These are phyloP conservation scores for Staphylotrichum tortipilum DNA, from an alignment of 495 filamentous ascomycete species.

Conservation along the genomic window DNA sequence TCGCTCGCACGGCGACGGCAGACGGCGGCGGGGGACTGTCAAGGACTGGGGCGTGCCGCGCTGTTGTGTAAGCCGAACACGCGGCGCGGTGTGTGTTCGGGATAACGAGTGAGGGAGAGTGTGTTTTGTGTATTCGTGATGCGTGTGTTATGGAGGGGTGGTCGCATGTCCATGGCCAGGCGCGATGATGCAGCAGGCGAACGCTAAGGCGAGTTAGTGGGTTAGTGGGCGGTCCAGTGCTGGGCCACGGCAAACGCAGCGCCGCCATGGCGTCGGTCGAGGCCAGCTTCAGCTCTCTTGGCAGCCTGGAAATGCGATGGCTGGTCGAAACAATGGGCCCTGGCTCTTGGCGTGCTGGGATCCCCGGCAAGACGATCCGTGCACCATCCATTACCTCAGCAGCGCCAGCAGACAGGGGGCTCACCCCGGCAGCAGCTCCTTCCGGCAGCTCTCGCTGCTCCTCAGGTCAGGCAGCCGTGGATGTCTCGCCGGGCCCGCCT, in stretches of 20 bases:
- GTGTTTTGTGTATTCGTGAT: no score
- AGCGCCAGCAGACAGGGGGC: not conserved
- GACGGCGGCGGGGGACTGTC: conserved; percentile 17
- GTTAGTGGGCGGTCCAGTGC: no score
- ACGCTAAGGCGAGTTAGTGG: no score
- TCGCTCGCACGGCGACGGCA: conserved; percentile 2
- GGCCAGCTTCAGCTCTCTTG: not conserved
- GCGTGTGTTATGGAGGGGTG: conserved; percentile 10
- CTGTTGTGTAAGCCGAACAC: conserved; percentile 17
- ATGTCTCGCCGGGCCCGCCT: no score
- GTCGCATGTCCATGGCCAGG: conserved; percentile 22
- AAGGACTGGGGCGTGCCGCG: conserved; percentile 2
- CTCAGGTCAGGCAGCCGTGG: no score
- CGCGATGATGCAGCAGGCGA: no score
- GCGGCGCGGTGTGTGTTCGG: not conserved
- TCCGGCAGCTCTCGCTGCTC: not conserved
- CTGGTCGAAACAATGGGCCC: conserved; percentile 1
- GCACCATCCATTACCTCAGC: not conserved
- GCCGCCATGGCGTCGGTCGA: not conserved
- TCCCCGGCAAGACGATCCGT: not conserved
- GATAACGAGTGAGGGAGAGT: no score
- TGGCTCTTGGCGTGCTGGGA: not conserved
- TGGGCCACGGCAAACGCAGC: no score
- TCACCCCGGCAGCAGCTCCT: not conserved
- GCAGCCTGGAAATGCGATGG: conserved; percentile 9